Percentiles rank a stretch among this genome's conserved stretches.
Conservation (phyloP, 345 rosid genomes). For the Ailanthus altissimus region DNA sequence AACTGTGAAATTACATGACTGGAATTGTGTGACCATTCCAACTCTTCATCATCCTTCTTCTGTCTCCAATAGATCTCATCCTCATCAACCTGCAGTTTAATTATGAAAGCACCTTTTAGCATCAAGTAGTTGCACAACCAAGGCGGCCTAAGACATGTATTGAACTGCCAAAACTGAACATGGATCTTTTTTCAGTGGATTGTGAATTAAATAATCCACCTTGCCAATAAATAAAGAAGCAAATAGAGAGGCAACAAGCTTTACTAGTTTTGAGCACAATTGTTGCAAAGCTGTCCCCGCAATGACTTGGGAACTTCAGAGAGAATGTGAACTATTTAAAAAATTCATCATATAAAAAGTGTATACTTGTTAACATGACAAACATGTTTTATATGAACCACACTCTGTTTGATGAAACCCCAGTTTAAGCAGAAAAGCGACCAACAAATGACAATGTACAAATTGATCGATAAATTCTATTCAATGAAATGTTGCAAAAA, state of each 20-base stretch:
- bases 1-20: conserved; percentile 57
- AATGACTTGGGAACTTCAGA: background rate
- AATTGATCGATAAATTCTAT: background rate
- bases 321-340: conserved; percentile 1
- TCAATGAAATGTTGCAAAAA: conserved; percentile 1
- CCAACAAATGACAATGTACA: background rate
- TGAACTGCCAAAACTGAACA: conserved; percentile 10
- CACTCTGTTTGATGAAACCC: background rate
- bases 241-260: background rate
- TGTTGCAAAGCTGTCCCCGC: background rate
- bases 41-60: conserved; percentile 66
- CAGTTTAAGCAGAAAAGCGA: background rate
- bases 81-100: conserved; percentile 72
- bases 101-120: conserved; percentile 25
- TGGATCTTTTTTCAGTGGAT: background rate
- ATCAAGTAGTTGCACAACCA: conserved; percentile 14
- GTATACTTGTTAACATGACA: background rate
- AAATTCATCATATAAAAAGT: background rate
- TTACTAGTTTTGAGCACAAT: background rate
- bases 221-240: background rate
- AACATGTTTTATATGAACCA: background rate
- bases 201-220: background rate
- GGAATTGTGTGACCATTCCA: conserved; percentile 71
- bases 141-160: background rate
- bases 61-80: conserved; percentile 82